phyloP scores from a whole-genome alignment of 352 stramenopile species.

The Pythium myriotylum region DNA sequence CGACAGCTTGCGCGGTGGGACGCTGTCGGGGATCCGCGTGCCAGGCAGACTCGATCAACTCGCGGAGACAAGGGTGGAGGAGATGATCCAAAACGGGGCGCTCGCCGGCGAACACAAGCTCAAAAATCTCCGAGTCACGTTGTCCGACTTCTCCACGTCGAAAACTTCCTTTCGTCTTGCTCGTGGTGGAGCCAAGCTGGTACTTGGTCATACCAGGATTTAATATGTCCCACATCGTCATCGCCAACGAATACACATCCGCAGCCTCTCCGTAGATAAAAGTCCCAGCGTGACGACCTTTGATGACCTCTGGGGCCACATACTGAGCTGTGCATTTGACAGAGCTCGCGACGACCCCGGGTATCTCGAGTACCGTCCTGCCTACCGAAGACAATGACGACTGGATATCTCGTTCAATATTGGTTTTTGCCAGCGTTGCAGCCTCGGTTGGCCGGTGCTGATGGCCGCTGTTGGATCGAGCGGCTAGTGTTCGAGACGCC shows the following conservation, averaged over 20 bases:
- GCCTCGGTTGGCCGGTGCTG: conserved; percentile 7
- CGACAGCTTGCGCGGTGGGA: conserved; percentile 53
- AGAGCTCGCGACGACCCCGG: conserved; percentile 49
- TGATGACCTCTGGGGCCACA: conserved; percentile 61
- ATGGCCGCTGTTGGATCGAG: conserved; percentile 17
- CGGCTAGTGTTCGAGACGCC: conserved; percentile 30
- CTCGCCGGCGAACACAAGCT: conserved; percentile 38
- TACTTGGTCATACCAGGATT: conserved; percentile 52
- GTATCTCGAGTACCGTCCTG: conserved; percentile 49
- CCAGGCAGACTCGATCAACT: conserved; percentile 61
- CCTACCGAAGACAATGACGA: background rate
- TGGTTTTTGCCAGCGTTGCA: conserved; percentile 6
- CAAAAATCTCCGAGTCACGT: conserved; percentile 43
- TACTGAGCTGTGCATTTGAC: conserved; percentile 36
- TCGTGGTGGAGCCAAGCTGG: background rate
- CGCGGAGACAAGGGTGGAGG: conserved; percentile 41
- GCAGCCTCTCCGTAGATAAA: conserved; percentile 42
- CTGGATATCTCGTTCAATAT: too few relatives aligned
- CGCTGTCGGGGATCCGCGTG: conserved; percentile 46
- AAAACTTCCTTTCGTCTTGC: background rate
- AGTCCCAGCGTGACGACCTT: conserved; percentile 23
- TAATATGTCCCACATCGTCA: conserved; percentile 61
- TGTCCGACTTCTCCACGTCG: conserved; percentile 1
- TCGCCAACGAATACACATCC: conserved; percentile 50
- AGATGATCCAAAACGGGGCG: conserved; percentile 39